Evolutionary conservation across 768 basidiomycete genomes (phyloP), one percentile per base, ranked within the genome.

Genomic region (Asterophora lycoperdoides): DNA sequence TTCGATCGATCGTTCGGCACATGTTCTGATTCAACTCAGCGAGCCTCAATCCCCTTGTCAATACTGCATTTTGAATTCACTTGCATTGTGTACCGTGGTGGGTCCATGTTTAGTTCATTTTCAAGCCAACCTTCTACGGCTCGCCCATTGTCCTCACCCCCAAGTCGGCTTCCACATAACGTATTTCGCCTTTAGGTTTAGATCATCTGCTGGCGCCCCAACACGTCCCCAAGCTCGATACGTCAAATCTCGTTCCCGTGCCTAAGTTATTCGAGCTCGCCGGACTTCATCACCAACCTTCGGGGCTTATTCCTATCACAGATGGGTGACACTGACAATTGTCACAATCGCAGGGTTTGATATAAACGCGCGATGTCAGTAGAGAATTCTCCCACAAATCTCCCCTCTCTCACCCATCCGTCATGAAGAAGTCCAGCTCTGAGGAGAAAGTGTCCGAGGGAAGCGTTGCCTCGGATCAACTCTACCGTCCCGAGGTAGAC

Each of bases 401-500:
- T 49, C 40, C 23, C 15, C 41, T 43, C 49, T 40, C 15, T 44
- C 36, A 43, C 40, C 47, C 49, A 35, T 19, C 44, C 18, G 43
- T 45, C 49, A 62, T 60, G 60, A 55, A 52, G 36, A 55, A 55
- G 35, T 38, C 33, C 29, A 39, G 17, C 13, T 47, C 37, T 42
- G 37, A 43, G 32, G 54, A 53, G 40, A 48, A 46, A 36, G 38
- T 48, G 33, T 20, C 53, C 34, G 54, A 59, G 52, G 53, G 49
- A 45, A 58, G 58, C 47, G 26, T 53, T 29, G 39, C 32, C 5
- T 44, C 48, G 46, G 57, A 67, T 48, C 51, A 65, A 43, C 19
- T 75, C 14, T 82, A 79, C 59, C 71, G 70, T 32, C 69, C 76
- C 10, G 74, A 78, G 11, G 64, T 80, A n/a, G 78, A 81, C 56